Evolutionary conservation across 139 green algal genomes (phyloP).

Genomic region (Zygnema circumcarinatum): DNA sequence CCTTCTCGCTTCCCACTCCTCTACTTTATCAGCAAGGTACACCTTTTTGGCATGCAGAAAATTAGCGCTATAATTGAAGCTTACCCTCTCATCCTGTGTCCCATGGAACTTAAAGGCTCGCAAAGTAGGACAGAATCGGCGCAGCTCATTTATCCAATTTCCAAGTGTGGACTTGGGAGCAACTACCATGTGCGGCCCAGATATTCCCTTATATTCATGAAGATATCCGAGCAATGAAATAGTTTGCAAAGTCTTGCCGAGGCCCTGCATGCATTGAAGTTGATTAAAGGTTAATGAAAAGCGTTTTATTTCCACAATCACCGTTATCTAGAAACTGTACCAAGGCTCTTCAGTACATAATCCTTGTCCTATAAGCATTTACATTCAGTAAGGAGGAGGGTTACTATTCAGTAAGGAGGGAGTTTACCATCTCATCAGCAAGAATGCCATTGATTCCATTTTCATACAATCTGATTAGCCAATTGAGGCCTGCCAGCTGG

Average conservation of each 20-base stretch:
- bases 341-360: too few relatives aligned
- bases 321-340: too few relatives aligned
- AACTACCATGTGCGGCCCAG: conserved; percentile 95
- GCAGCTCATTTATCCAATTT: conserved; percentile 99
- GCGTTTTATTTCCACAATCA: too few relatives aligned
- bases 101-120: conserved; percentile 94
- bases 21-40: neutral
- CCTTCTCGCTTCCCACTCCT: neutral
- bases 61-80: too few relatives aligned
- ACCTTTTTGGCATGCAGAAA: too few relatives aligned
- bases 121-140: conserved; percentile 90
- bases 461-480: conserved; percentile 98
- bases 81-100: conserved; percentile 80
- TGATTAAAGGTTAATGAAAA: too few relatives aligned
- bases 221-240: conserved; percentile 97
- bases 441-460: conserved; percentile 99
- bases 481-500: conserved; percentile 98
- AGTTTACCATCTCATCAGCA: conserved; percentile 97
- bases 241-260: conserved; percentile 98
- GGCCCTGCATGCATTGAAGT: conserved; percentile 74
- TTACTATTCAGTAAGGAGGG: too few relatives aligned
- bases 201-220: conserved; percentile 94
- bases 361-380: too few relatives aligned
- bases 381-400: too few relatives aligned
- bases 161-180: conserved; percentile 97